These are phyloP conservation scores for Populus alba DNA, from an alignment of 345 rosid species.

Conservation along the genomic window DNA sequence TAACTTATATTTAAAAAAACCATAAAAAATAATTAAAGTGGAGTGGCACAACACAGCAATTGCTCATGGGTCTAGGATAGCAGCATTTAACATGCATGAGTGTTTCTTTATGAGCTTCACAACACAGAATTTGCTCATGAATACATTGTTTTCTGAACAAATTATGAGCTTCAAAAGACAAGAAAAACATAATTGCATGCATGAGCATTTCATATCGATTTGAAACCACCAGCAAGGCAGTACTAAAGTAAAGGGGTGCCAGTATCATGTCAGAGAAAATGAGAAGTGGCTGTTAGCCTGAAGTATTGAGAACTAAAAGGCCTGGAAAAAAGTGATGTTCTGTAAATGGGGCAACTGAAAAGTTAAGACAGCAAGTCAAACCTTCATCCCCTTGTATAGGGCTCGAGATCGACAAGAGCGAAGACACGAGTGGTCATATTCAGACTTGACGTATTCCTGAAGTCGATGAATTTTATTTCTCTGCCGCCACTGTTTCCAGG, in stretches of 20 bases:
- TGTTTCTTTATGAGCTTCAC: not conserved
- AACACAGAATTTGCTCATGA: not conserved
- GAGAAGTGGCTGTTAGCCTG: not conserved
- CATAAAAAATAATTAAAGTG: not conserved
- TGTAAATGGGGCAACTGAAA: conserved; percentile 8
- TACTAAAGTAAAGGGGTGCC: not conserved
- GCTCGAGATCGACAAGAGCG: conserved; percentile 99
- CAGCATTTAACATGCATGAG: not conserved
- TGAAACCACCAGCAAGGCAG: not conserved
- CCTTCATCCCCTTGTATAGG: conserved; percentile 99
- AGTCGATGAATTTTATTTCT: conserved; percentile 84
- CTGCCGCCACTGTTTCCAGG: conserved; percentile 97
- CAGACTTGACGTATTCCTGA: conserved; percentile 94
- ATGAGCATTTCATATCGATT: not conserved
- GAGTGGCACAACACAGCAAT: not conserved
- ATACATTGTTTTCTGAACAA: not conserved
- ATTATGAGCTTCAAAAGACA: not conserved
- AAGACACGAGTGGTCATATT: conserved; percentile 96
- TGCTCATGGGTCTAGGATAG: not conserved
- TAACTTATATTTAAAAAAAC: not conserved
- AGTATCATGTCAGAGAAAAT: not conserved
- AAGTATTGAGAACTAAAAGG: not conserved
- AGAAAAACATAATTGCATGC: not conserved
- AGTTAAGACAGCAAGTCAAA: conserved; percentile 26
- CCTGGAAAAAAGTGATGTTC: not conserved